Conservation (phyloP, 192 early-diverging fungal genomes). For the Diversispora epigaea region DNA sequence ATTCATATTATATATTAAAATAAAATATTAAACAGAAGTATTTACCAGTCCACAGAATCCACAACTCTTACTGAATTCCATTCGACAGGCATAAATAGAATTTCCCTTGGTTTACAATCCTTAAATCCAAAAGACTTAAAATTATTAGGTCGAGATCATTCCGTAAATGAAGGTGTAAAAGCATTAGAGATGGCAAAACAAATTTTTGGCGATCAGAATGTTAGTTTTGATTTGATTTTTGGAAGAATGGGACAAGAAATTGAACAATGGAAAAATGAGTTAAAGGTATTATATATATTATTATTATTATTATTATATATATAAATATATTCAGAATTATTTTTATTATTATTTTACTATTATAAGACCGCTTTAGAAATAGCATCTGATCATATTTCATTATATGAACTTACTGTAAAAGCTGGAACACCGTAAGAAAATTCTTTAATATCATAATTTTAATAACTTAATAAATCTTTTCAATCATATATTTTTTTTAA, state of each 20-base stretch:
- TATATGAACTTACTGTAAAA: constrained; percentile 57
- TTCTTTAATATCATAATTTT: not conserved
- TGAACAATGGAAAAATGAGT: constrained; percentile 45
- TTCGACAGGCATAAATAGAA: constrained; percentile 50
- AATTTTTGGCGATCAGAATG: constrained; percentile 41
- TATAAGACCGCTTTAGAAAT: constrained; percentile 43
- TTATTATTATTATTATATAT: not conserved
- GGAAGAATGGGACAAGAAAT: constrained; percentile 48
- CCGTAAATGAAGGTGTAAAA: constrained; percentile 41
- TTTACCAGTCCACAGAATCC: constrained; percentile 38
- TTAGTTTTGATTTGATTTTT: constrained; percentile 57
- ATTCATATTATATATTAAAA: not conserved
- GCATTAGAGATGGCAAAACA: constrained; percentile 43
- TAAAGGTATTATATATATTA: constrained; percentile 33
- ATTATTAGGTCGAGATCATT: constrained; percentile 50
- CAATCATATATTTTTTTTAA: not conserved
- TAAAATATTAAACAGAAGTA: not conserved
- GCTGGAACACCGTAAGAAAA: constrained; percentile 50
- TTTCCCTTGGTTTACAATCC: constrained; percentile 56
- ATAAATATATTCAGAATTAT: constrained; percentile 10
- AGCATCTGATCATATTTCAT: constrained; percentile 51
- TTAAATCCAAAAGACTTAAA: constrained; percentile 42
- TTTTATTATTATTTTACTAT: not conserved
- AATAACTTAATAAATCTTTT: not conserved
- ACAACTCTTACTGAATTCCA: constrained; percentile 37